Evolutionary conservation across 768 basidiomycete species (phyloP).

Genomic region (Trametes villosa): DNA sequence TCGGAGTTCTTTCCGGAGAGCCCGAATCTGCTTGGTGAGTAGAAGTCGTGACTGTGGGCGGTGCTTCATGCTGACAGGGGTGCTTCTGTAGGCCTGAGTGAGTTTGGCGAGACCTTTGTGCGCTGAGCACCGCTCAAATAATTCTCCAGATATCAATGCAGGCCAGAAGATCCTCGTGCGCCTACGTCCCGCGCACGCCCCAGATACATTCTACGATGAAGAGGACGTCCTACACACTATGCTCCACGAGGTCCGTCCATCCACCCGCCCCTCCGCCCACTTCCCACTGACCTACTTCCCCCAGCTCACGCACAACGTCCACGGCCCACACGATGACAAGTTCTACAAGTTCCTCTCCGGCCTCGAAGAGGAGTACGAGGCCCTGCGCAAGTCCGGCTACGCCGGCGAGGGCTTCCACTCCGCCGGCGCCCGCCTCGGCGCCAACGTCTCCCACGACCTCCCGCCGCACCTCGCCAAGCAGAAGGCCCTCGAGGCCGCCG

Average conservation of each 20-base stretch:
- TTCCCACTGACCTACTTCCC: background rate
- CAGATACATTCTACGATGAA: conserved; percentile 74
- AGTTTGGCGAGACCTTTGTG: conserved; percentile 23
- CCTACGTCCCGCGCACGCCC: conserved; percentile 69
- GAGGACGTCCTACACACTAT: conserved; percentile 80
- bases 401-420: conserved; percentile 90
- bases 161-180: conserved; percentile 86
- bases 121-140: background rate
- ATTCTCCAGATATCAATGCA: conserved; percentile 65
- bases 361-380: conserved; percentile 86
- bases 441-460: conserved; percentile 65
- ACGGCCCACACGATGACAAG: conserved; percentile 87
- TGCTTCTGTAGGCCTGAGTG: conserved; percentile 41
- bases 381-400: conserved; percentile 79
- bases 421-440: conserved; percentile 72
- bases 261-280: background rate
- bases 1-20: conserved; percentile 87
- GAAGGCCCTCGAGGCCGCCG: conserved; percentile 80
- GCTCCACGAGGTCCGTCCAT: conserved; percentile 78
- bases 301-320: conserved; percentile 87
- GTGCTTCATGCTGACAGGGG: conserved; percentile 12
- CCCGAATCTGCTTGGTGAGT: conserved; percentile 71
- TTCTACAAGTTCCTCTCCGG: conserved; percentile 75
- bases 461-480: conserved; percentile 65
- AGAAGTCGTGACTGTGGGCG: conserved; percentile 3